Conservation (phyloP, 2,329 filamentous ascomycete genomes). For the Fusarium continuum region DNA sequence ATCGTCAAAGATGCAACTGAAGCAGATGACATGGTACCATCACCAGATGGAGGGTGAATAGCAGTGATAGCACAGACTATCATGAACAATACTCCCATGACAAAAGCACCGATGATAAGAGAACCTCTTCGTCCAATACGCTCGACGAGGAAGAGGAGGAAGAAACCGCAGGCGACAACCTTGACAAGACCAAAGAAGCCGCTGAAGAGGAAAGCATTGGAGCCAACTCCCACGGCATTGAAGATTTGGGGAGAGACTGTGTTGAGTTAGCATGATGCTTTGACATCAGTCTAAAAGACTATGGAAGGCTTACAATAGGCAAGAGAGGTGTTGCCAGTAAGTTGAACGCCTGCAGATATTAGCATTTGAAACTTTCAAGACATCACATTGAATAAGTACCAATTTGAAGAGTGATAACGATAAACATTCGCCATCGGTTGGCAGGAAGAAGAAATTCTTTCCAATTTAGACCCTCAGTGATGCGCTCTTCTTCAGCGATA, state of each 20-base stretch:
- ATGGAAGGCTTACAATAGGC: conserved; percentile 54
- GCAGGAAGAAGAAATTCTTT: conserved; percentile 56
- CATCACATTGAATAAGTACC: conserved; percentile 36
- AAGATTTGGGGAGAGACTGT: conserved; percentile 61
- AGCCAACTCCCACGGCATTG: conserved; percentile 57
- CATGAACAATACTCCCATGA: conserved; percentile 63
- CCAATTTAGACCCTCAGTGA: conserved; percentile 56
- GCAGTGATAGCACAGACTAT: conserved; percentile 57
- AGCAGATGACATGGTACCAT: conserved; percentile 46
- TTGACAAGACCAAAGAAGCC: conserved; percentile 64
- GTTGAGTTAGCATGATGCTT: not conserved
- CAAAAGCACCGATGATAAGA: conserved; percentile 58
- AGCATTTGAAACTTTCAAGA: not conserved
- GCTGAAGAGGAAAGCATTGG: conserved; percentile 58
- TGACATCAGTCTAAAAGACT: not conserved
- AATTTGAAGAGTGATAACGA: conserved; percentile 61
- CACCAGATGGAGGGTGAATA: conserved; percentile 52
- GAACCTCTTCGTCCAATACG: conserved; percentile 58
- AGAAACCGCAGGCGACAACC: conserved; percentile 57
- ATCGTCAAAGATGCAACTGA: conserved; percentile 60
- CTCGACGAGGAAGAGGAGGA: conserved; percentile 60
- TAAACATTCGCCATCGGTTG: conserved; percentile 58
- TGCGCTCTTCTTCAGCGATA: conserved; percentile 57
- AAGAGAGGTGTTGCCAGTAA: conserved; percentile 61
- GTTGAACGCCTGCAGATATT: conserved; percentile 48